Conservation (phyloP, 2,329 filamentous ascomycete genomes). For the Pleurostoma richardsiae region DNA sequence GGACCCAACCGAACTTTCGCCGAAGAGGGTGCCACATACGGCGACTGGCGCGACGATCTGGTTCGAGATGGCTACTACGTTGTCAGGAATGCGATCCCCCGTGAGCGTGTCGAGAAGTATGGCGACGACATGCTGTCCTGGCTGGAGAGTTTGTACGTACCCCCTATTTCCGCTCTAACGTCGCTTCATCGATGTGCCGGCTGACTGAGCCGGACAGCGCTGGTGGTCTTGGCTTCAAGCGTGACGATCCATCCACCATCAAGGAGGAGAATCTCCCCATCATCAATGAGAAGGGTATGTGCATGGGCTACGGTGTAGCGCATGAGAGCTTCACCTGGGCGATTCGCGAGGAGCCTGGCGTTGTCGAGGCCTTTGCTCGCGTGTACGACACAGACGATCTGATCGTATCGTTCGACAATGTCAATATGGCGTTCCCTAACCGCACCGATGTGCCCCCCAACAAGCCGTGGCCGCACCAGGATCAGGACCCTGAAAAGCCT, state of each 20-base stretch:
- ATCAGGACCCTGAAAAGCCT: slow-evolving; percentile 34
- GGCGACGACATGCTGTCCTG: no score
- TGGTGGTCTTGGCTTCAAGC: slow-evolving; percentile 27
- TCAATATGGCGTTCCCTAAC: slow-evolving; percentile 35
- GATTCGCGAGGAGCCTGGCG: slow-evolving; percentile 30
- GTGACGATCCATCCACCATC: slow-evolving; percentile 31
- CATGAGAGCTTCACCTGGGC: slow-evolving; percentile 41
- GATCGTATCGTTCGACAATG: slow-evolving; percentile 19
- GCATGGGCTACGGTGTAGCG: slow-evolving; percentile 5
- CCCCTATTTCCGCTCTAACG: slow-evolving; percentile 18
- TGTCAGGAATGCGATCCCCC: no score
- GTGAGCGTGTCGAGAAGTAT: no score
- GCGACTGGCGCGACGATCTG: slow-evolving; percentile 40
- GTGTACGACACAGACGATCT: slow-evolving; percentile 28
- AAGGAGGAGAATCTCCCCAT: slow-evolving; percentile 34
- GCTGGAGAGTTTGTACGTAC: no score
- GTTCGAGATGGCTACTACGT: slow-evolving; percentile 18
- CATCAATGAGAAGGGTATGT: slow-evolving; percentile 32
- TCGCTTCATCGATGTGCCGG: no score
- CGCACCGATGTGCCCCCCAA: slow-evolving; percentile 25
- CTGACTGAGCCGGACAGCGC: no score
- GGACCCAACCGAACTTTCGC: background rate
- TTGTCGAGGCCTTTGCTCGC: slow-evolving; percentile 32
- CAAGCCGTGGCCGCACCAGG: slow-evolving; percentile 37
- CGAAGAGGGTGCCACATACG: slow-evolving; percentile 12